Evolutionary conservation across 1,284 basidiomycete genomes (phyloP).

Genomic region (Schizopora paradoxa): DNA sequence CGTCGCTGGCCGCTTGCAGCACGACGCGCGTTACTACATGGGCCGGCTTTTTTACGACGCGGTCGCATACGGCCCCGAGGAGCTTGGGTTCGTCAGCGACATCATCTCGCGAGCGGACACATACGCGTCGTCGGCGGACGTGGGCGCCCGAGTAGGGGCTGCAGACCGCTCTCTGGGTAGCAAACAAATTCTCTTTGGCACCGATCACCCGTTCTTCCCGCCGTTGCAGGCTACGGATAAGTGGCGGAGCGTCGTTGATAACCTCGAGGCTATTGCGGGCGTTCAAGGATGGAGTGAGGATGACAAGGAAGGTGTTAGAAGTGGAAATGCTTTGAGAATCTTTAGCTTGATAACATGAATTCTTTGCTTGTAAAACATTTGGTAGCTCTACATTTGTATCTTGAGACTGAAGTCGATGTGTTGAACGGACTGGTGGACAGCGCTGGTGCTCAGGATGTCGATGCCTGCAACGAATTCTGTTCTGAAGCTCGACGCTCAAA

Average conservation of each 20-base stretch:
- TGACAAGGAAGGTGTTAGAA: constrained; percentile 62
- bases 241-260: constrained; percentile 81
- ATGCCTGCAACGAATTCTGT: constrained; percentile 56
- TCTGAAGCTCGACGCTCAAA: background rate
- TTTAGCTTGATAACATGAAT: constrained; percentile 39
- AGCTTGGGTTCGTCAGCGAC: constrained; percentile 70
- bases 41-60: constrained; percentile 79
- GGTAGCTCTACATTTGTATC: no score
- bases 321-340: constrained; percentile 63
- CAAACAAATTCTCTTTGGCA: constrained; percentile 72
- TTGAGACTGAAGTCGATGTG: constrained; percentile 95
- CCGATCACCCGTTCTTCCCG: constrained; percentile 89
- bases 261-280: constrained; percentile 68
- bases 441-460: constrained; percentile 90
- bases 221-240: constrained; percentile 63
- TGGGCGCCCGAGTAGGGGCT: constrained; percentile 31
- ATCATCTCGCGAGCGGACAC: constrained; percentile 56
- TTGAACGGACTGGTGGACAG: constrained; percentile 86
- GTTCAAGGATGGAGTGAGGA: constrained; percentile 56
- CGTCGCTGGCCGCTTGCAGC: constrained; percentile 65
- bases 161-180: constrained; percentile 39
- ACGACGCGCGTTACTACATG: constrained; percentile 81
- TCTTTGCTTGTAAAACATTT: constrained; percentile 14
- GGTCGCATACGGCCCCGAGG: constrained; percentile 79
- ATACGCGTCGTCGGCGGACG: constrained; percentile 36